Conservation (phyloP, 352 stramenopile species). For the Globisporangium parvum region DNA sequence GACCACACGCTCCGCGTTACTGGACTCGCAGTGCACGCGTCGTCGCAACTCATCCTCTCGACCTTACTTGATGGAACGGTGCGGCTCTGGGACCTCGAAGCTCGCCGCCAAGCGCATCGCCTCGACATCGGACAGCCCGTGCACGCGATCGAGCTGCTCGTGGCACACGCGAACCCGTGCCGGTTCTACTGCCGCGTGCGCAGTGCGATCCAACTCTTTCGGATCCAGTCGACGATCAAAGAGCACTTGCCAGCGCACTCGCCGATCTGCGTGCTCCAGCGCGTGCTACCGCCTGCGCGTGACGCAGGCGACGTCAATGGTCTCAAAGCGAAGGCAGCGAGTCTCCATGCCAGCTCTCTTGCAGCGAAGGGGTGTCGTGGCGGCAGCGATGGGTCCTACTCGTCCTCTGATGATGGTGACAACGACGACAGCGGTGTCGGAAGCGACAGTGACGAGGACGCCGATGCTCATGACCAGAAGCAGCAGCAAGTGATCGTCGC, state of each 20-base stretch:
- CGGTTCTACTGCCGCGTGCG: constrained; percentile 60
- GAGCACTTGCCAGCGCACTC: constrained; percentile 55
- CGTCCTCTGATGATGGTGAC: background rate
- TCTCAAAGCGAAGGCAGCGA: background rate
- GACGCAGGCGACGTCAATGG: background rate
- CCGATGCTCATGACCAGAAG: constrained; percentile 6
- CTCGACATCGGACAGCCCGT: constrained; percentile 46
- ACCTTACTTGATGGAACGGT: constrained; percentile 67
- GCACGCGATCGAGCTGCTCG: constrained; percentile 37
- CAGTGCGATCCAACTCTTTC: constrained; percentile 45
- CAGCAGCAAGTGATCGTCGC: constrained; percentile 43
- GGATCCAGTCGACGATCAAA: constrained; percentile 63
- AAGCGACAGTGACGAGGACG: constrained; percentile 15
- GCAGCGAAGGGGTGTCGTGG: background rate
- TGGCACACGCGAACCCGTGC: constrained; percentile 25
- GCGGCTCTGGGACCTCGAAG: constrained; percentile 62
- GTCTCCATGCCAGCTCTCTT: background rate
- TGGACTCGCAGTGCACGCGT: constrained; percentile 37
- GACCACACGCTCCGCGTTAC: constrained; percentile 61
- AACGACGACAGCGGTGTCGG: constrained; percentile 9
- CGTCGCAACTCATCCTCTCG: constrained; percentile 54
- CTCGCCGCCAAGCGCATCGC: constrained; percentile 51
- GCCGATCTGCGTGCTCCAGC: constrained; percentile 49
- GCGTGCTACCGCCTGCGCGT: constrained; percentile 28
- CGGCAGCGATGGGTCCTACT: background rate